Percentiles rank a stretch among this genome's conserved stretches.
phyloP scores from a whole-genome alignment of 768 basidiomycete genomes.

The Agaricus subrufescens region DNA sequence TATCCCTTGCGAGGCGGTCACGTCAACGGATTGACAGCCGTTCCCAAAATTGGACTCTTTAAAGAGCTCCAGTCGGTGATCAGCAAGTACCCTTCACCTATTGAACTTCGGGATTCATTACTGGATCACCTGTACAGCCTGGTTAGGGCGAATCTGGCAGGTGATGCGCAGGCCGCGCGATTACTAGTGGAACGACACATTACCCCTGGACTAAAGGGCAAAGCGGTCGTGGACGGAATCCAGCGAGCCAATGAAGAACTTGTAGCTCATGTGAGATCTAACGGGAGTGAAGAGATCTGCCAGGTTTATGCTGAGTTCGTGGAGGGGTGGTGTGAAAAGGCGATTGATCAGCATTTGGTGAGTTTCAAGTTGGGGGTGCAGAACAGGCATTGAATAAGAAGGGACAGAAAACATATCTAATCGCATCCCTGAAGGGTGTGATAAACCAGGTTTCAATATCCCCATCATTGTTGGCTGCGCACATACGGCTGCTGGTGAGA shows the following conservation, averaged over 20 bases:
- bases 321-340: constrained; percentile 44
- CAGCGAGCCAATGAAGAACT: constrained; percentile 36
- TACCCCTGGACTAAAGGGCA: constrained; percentile 22
- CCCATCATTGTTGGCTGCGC: constrained; percentile 25
- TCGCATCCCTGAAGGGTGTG: constrained; percentile 35
- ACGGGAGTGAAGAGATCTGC: constrained; percentile 20
- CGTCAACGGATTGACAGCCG: constrained; percentile 25
- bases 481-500: constrained; percentile 24
- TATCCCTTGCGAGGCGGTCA: constrained; percentile 4
- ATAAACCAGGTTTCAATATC: constrained; percentile 20
- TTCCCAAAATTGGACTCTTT: constrained; percentile 39
- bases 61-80: constrained; percentile 32
- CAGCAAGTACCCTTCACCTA: constrained; percentile 30
- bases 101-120: constrained; percentile 28
- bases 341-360: constrained; percentile 45
- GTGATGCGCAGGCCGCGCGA: constrained; percentile 30
- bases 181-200: constrained; percentile 31
- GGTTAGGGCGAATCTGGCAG: constrained; percentile 25
- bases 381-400: not conserved
- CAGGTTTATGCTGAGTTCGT: constrained; percentile 47
- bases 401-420: constrained; percentile 57
- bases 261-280: constrained; percentile 17
- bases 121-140: constrained; percentile 36
- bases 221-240: constrained; percentile 33
- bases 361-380: constrained; percentile 12